Evolutionary conservation across 768 basidiomycete genomes (phyloP).

Genomic region (Coprinopsis sp.): DNA sequence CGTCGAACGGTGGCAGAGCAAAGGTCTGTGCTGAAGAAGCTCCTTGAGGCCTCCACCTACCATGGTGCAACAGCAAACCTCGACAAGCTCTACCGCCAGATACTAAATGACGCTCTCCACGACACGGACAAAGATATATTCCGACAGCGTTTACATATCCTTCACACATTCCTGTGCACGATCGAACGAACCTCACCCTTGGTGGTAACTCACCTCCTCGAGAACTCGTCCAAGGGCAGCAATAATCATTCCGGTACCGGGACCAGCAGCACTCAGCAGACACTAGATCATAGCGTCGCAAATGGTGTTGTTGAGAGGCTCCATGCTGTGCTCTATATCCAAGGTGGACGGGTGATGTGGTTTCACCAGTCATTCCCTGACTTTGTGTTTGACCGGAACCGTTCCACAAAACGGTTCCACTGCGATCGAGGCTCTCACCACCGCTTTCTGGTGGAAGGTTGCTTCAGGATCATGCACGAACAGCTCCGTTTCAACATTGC

Average conservation of each 20-base stretch:
- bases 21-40: too few species aligned
- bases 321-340: too few species aligned
- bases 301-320: too few species aligned
- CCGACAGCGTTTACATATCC: slow-evolving; percentile 9
- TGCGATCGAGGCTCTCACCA: not conserved
- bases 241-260: not conserved
- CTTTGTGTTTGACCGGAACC: not conserved
- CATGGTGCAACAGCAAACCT: slow-evolving; percentile 9
- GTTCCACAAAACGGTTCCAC: not conserved
- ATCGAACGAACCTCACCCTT: slow-evolving; percentile 13
- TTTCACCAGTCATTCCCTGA: too few species aligned
- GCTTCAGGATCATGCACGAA: not conserved
- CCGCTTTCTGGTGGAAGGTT: not conserved
- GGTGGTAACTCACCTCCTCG: slow-evolving; percentile 12
- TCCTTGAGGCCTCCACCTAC: too few species aligned
- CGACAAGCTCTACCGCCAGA: slow-evolving; percentile 14
- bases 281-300: too few species aligned
- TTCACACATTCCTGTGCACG: slow-evolving; percentile 21
- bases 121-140: slow-evolving; percentile 7
- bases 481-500: not conserved
- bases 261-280: not conserved
- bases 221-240: not conserved
- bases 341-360: too few species aligned
- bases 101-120: slow-evolving; percentile 14
- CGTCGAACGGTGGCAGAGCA: too few species aligned